Percentiles rank a stretch among this genome's conserved stretches.
These are phyloP conservation scores for Quercus engelmannii DNA, from an alignment of 306 rosid species.

Conservation along the genomic window DNA sequence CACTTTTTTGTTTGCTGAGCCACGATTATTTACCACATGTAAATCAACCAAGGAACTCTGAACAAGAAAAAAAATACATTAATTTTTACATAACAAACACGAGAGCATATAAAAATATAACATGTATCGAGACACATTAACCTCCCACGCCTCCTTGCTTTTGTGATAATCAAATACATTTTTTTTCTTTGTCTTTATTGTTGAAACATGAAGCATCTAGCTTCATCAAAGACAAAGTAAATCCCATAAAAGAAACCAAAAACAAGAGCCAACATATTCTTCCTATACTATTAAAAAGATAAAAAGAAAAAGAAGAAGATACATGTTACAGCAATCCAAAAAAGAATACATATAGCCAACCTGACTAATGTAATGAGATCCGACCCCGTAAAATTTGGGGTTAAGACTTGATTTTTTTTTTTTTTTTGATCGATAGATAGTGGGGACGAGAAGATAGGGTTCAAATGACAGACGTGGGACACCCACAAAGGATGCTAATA, in stretches of 20 bases:
- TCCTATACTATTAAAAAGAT: background rate
- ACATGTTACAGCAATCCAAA: too few relatives aligned
- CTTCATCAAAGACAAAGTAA: conserved; percentile 21
- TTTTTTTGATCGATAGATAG: too few relatives aligned
- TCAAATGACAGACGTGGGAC: too few relatives aligned
- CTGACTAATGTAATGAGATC: too few relatives aligned
- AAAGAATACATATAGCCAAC: too few relatives aligned
- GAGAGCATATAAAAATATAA: conserved; percentile 4
- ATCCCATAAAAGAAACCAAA: conserved; percentile 10
- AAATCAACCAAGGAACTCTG: background rate
- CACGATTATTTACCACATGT: background rate
- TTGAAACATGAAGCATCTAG: conserved; percentile 2
- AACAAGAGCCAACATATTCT: conserved; percentile 14
- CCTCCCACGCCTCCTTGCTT: conserved; percentile 49
- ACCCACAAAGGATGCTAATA: too few relatives aligned
- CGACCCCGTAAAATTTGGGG: too few relatives aligned
- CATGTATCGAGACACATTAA: conserved; percentile 50
- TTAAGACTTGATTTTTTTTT: too few relatives aligned
- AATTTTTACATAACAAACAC: conserved; percentile 8
- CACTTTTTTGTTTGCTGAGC: background rate
- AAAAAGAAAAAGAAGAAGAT: background rate
- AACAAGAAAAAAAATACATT: background rate
- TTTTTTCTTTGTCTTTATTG: conserved; percentile 32
- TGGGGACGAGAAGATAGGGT: too few relatives aligned
- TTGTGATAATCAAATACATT: conserved; percentile 31